Evolutionary conservation across 768 basidiomycete genomes (phyloP).

Genomic region (Crassisporium funariophilum): DNA sequence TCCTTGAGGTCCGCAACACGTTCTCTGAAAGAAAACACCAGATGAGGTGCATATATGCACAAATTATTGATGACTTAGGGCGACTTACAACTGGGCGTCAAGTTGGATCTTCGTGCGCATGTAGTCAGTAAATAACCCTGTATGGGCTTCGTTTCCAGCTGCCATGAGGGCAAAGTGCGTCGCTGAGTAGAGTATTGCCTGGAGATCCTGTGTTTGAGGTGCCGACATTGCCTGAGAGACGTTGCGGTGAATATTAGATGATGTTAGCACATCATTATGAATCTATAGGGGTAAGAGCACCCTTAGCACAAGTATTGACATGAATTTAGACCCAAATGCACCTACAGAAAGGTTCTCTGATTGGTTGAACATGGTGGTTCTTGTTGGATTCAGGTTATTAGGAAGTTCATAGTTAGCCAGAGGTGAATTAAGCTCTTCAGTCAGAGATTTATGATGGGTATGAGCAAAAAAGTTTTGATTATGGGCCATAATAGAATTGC

Average conservation of each 20-base stretch:
- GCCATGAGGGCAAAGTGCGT: background rate
- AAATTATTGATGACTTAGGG: background rate
- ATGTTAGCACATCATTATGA: constrained; percentile 16
- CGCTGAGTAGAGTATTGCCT: background rate
- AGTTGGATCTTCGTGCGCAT: background rate
- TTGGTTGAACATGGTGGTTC: background rate
- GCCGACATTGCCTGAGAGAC: background rate
- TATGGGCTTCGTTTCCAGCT: background rate
- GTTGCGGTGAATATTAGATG: background rate
- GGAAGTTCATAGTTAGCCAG: background rate
- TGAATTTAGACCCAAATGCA: background rate
- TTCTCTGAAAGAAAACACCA: background rate
- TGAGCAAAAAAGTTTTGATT: background rate
- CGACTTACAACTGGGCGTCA: background rate
- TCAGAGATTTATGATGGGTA: background rate
- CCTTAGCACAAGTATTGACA: background rate
- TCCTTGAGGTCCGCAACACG: background rate
- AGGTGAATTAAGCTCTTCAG: background rate
- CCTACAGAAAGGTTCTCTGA: background rate
- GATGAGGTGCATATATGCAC: background rate
- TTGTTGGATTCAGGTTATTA: background rate
- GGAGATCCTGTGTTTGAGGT: background rate
- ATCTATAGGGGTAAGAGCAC: constrained; percentile 16
- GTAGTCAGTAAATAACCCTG: background rate
- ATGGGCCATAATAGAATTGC: background rate